A percentile compares a stretch with the other conserved stretches of the same genome.
Conservation (phyloP, 257 asterid species). For the Schizonepeta tenuifolia region DNA sequence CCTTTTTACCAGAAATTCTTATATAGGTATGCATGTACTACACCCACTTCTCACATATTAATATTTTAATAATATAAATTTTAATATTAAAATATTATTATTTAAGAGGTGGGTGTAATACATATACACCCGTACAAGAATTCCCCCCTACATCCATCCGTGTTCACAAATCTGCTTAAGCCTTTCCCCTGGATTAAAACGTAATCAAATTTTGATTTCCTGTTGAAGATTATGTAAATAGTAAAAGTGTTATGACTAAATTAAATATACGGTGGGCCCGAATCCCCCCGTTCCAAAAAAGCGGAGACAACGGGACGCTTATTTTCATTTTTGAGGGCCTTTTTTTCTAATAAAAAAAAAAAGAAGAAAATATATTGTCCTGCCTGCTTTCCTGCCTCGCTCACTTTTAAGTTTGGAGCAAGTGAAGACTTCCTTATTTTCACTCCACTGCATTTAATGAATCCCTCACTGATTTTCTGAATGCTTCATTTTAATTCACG, state of each 20-base stretch:
- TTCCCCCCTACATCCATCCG: too few species aligned
- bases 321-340: constrained; percentile 15
- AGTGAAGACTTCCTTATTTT: constrained; percentile 12
- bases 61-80: too few species aligned
- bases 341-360: background rate
- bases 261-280: constrained; percentile 32
- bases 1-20: too few species aligned
- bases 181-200: background rate
- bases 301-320: constrained; percentile 43
- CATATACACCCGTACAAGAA: too few species aligned
- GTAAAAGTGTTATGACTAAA: background rate
- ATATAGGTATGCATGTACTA: too few species aligned
- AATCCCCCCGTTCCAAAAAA: constrained; percentile 25
- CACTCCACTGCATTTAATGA: constrained; percentile 49
- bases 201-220: background rate
- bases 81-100: too few species aligned
- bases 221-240: background rate
- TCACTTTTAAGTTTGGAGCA: constrained; percentile 4
- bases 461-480: constrained; percentile 34
- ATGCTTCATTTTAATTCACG: constrained; percentile 50
- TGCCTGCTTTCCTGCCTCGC: background rate
- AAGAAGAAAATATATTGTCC: background rate
- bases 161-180: background rate
- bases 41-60: too few species aligned
- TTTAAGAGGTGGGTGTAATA: too few species aligned